Evolutionary conservation across 441 rosid genomes (phyloP).

Genomic region (Pelargonium fulgidum): DNA sequence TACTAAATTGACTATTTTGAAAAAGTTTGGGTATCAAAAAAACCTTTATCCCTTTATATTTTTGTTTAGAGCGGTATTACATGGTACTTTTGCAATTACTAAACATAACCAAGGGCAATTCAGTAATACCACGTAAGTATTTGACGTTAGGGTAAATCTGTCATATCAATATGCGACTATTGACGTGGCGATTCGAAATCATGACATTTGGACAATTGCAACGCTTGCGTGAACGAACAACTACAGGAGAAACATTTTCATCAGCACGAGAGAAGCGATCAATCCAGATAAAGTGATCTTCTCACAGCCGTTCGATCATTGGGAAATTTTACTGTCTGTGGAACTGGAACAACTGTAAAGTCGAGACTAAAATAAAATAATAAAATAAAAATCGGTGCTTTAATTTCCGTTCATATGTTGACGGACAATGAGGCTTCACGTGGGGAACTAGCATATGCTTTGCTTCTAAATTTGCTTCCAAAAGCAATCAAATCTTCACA

Average conservation of each 20-base stretch:
- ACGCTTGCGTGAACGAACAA: not conserved
- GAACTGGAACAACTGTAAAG: conserved; percentile 8
- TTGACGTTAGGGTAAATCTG: not conserved
- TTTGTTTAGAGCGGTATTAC: too few relatives aligned
- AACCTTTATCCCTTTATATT: too few relatives aligned
- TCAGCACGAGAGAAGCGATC: conserved; percentile 7
- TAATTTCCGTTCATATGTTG: not conserved
- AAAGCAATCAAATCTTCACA: conserved; percentile 6
- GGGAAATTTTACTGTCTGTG: not conserved
- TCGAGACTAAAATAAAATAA: not conserved
- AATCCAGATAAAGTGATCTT: conserved; percentile 3
- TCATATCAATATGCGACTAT: not conserved
- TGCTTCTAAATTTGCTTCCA: conserved; percentile 11
- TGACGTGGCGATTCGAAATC: too few relatives aligned
- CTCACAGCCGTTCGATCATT: conserved; percentile 3
- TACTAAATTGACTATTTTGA: too few relatives aligned
- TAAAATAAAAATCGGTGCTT: too few relatives aligned
- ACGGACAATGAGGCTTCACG: conserved; percentile 11
- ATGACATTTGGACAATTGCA: not conserved
- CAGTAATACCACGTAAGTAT: not conserved
- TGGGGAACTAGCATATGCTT: conserved; percentile 11
- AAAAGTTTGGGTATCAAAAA: too few relatives aligned
- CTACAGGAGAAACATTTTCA: not conserved
- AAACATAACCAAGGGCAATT: not conserved
- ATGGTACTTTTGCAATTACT: not conserved